Base-by-base conservation (phyloP, 1,284 basidiomycete genomes). In the Leccinum variabile region DNA sequence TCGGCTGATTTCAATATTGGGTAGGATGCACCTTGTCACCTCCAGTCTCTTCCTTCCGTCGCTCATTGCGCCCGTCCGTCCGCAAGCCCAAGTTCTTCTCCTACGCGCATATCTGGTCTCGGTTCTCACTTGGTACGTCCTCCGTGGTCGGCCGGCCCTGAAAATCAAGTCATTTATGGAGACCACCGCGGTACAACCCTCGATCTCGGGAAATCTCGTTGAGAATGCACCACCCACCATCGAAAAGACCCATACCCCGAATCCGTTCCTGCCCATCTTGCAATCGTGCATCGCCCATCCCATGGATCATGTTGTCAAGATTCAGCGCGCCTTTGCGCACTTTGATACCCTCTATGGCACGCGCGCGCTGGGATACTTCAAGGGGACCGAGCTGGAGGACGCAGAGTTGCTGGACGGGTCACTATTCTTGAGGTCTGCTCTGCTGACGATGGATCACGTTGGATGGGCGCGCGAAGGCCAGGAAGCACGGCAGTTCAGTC, bases 1-100 rank as follows among this genome's bases (percentile, higher is more conserved):
- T 37, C 7, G 5, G 25, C 53, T 60, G 35, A 63, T 44, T n/a
- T 39, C 33, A 22, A 35, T 41, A 1, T 28, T 9, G 4, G 11
- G 3, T 13, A 85, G 84, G 11, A 81, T 84, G 80, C 84, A 85
- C 63, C 66, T 84, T 28, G 80, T 85, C 56, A 86, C 84, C 0
- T 84, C 82, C 22, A 80, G 80, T 9, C 68, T 83, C 32, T 85
- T 85, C 68, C 69, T 84, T 22, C 76, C 80, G 0, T 78, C 84
- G 1, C 64, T 80, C 49, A 64, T 78, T 5, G 70, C 76, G 9
- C 70, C 75, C 61, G 65, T 84, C 18, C 69, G 73, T 14, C 78
- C 75, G 0, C 63, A 70, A 0, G 80, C 79, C 1, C 77, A 80
- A 68, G 75, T 67, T 2, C 67, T 77, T 16, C 72, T 83, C 49